Evolutionary conservation across 2,329 filamentous ascomycete genomes (phyloP).

Genomic region (Sclerotinia sclerotiorum): DNA sequence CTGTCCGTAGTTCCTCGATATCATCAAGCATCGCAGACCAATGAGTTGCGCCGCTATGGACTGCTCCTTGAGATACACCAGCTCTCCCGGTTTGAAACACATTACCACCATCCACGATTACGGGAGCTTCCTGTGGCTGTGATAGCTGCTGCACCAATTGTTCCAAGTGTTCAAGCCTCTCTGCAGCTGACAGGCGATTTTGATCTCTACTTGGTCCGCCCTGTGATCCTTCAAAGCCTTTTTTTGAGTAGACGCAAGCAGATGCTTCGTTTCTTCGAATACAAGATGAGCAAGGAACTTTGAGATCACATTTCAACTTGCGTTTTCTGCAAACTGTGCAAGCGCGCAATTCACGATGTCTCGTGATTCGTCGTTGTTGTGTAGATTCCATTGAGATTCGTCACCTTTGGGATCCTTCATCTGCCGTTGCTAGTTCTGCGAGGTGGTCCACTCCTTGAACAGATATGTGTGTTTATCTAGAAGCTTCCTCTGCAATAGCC

Average conservation of each 20-base stretch:
- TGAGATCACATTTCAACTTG: constrained; percentile 33
- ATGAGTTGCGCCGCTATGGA: constrained; percentile 29
- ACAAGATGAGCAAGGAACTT: constrained; percentile 29
- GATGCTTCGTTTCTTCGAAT: constrained; percentile 27
- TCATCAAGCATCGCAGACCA: constrained; percentile 34
- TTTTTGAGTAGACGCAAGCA: constrained; percentile 26
- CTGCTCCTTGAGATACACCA: constrained; percentile 18
- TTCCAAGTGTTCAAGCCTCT: constrained; percentile 28
- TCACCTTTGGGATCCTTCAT: too few species aligned
- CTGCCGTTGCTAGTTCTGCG: too few species aligned
- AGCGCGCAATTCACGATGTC: constrained; percentile 11
- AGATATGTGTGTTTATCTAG: too few species aligned
- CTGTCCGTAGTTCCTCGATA: constrained; percentile 30
- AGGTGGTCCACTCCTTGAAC: too few species aligned
- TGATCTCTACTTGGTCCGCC: constrained; percentile 14
- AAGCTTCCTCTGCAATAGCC: too few species aligned
- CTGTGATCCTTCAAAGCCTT: neutral
- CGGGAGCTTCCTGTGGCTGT: neutral
- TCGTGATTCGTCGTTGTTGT: constrained; percentile 3
- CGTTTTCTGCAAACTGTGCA: constrained; percentile 28
- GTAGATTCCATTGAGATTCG: neutral
- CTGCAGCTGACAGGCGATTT: neutral
- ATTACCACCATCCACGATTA: too few species aligned
- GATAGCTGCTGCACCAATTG: constrained; percentile 25
- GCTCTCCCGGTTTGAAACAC: neutral